Evolutionary conservation across 768 basidiomycete species (phyloP).

Genomic region (Naganishia kalamii): DNA sequence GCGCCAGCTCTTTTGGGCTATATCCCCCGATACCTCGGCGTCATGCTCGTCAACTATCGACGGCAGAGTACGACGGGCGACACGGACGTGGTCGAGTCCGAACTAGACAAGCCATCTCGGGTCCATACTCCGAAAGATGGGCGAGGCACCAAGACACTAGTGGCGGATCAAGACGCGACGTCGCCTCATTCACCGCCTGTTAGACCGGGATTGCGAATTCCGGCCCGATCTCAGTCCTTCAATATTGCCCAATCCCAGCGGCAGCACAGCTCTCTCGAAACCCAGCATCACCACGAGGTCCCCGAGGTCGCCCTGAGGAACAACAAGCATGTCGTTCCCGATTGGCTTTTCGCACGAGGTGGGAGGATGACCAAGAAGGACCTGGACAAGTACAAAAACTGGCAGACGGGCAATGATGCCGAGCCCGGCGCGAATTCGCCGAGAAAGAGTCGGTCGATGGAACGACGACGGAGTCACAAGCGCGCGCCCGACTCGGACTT

Average conservation of each 20-base stretch:
- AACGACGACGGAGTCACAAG: neutral
- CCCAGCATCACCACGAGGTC: constrained; percentile 54
- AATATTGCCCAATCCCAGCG: constrained; percentile 15
- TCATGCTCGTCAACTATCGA: constrained; percentile 96
- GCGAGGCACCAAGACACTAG: neutral
- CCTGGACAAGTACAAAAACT: constrained; percentile 27
- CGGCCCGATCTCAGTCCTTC: constrained; percentile 22
- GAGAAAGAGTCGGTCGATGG: constrained; percentile 2
- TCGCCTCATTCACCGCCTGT: neutral
- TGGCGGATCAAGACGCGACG: neutral
- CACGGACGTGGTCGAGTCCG: constrained; percentile 3
- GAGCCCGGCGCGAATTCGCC: constrained; percentile 1
- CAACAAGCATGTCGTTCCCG: constrained; percentile 92
- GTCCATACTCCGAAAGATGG: neutral
- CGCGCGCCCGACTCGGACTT: constrained; percentile 19
- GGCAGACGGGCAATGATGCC: constrained; percentile 31
- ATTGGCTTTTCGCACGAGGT: constrained; percentile 63
- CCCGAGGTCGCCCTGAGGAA: constrained; percentile 89
- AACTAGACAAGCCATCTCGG: neutral
- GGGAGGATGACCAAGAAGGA: constrained; percentile 17
- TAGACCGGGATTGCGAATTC: neutral
- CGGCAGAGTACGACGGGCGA: constrained; percentile 47
- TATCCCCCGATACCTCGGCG: constrained; percentile 96
- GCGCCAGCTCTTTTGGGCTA: constrained; percentile 86
- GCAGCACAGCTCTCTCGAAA: constrained; percentile 10